Percentiles rank a stretch among this genome's conserved stretches.
These are phyloP conservation scores for Candida sphagnicola DNA, from an alignment of 805 yeast species.

Conservation along the genomic window DNA sequence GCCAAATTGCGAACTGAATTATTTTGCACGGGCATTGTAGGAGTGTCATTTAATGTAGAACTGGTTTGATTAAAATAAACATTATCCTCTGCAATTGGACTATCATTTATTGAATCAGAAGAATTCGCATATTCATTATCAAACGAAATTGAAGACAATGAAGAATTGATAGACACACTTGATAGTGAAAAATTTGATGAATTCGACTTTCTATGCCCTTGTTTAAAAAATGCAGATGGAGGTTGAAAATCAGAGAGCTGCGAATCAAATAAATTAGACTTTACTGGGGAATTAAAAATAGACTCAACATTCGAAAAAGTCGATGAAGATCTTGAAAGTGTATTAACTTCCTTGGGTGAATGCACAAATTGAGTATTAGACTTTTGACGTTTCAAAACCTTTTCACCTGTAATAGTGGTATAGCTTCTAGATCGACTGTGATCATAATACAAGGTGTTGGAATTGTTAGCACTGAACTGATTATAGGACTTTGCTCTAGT, in stretches of 20 bases:
- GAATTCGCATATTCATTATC: slow-evolving; percentile 15
- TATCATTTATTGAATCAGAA: slow-evolving; percentile 4
- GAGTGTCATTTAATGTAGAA: neutral
- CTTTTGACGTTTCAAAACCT: slow-evolving; percentile 30
- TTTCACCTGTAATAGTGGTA: slow-evolving; percentile 27
- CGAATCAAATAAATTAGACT: neutral
- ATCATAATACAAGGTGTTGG: slow-evolving; percentile 4
- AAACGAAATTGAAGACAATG: slow-evolving; percentile 24
- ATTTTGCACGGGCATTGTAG: neutral
- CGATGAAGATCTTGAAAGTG: slow-evolving; percentile 11
- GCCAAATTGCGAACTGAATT: neutral
- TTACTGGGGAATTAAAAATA: slow-evolving; percentile 9
- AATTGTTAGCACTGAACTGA: slow-evolving; percentile 10
- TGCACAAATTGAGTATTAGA: slow-evolving; percentile 11
- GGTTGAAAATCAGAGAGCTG: slow-evolving; percentile 19
- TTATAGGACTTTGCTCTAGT: slow-evolving; percentile 36
- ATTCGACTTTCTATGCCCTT: slow-evolving; percentile 13
- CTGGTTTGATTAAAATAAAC: neutral
- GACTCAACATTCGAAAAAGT: slow-evolving; percentile 22
- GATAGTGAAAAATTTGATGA: slow-evolving; percentile 18
- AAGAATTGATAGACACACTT: slow-evolving; percentile 26
- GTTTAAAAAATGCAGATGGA: slow-evolving; percentile 21
- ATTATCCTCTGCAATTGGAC: neutral
- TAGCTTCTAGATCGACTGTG: slow-evolving; percentile 21
- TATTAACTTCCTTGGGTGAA: slow-evolving; percentile 6